Evolutionary conservation across 805 yeast species (phyloP).

Genomic region (Hanseniaspora mollemarum): DNA sequence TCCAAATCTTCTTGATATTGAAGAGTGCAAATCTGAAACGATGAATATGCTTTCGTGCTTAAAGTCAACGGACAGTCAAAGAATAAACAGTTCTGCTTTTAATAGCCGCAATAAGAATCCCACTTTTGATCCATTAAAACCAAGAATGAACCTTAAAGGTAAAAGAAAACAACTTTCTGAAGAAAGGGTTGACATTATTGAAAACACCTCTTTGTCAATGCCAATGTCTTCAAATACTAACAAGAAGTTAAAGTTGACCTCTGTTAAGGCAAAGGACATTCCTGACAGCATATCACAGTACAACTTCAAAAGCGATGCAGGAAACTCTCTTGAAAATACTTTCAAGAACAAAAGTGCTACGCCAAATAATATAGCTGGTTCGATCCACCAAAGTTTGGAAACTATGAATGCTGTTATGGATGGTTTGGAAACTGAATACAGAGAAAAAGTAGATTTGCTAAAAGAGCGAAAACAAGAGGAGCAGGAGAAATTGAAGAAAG

Average conservation of each 20-base stretch:
- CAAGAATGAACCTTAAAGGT: not conserved
- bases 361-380: conserved; percentile 25
- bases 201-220: not conserved
- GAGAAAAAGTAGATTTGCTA: conserved; percentile 37
- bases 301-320: conserved; percentile 87
- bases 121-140: not conserved
- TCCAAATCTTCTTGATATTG: not conserved
- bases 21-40: not conserved
- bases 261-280: not conserved
- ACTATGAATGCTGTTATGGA: not conserved
- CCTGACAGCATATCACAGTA: conserved; percentile 55
- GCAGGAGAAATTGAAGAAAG: conserved; percentile 30
- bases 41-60: not conserved
- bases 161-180: conserved; percentile 19
- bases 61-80: not conserved
- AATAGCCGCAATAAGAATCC: not conserved
- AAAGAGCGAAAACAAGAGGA: conserved; percentile 41
- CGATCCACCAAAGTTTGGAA: not conserved
- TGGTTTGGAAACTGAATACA: conserved; percentile 31
- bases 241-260: not conserved
- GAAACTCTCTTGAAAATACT: conserved; percentile 70
- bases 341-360: conserved; percentile 40
- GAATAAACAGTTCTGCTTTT: not conserved
- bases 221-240: not conserved
- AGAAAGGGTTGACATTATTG: conserved; percentile 22